phyloP scores from a whole-genome alignment of 2,329 filamentous ascomycete species.

The Colletotrichum godetiae region DNA sequence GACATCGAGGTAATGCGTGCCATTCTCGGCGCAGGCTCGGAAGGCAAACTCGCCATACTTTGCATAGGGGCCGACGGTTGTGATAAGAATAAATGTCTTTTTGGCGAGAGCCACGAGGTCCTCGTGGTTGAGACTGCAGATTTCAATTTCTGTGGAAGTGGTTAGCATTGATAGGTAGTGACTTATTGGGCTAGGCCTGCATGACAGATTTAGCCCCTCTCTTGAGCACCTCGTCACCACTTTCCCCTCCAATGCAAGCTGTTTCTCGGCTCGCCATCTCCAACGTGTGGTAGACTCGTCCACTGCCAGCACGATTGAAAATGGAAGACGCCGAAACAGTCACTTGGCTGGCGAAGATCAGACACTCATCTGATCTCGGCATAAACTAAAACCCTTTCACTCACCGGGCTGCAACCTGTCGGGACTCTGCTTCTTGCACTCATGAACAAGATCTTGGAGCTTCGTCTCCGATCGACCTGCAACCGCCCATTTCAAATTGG shows the following conservation, averaged over 20 bases:
- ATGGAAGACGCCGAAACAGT: background rate
- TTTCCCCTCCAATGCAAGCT: background rate
- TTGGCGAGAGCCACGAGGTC: conserved; percentile 62
- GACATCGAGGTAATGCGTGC: conserved; percentile 73
- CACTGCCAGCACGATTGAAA: background rate
- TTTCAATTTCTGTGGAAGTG: conserved; percentile 59
- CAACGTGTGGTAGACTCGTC: background rate
- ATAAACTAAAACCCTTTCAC: conserved; percentile 33
- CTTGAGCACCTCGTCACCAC: background rate
- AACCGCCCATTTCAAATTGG: conserved; percentile 86
- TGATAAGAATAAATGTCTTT: conserved; percentile 68
- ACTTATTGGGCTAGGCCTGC: conserved; percentile 1
- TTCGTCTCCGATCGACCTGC: conserved; percentile 85
- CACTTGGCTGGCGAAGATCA: conserved; percentile 1
- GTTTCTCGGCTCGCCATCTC: background rate
- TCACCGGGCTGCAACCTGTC: conserved; percentile 79
- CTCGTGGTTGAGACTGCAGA: conserved; percentile 57
- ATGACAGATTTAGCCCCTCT: conserved; percentile 1
- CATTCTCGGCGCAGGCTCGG: conserved; percentile 70
- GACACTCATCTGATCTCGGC: conserved; percentile 7
- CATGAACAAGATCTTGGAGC: conserved; percentile 74
- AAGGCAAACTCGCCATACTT: conserved; percentile 68
- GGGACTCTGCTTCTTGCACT: conserved; percentile 73
- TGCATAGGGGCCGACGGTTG: conserved; percentile 70
- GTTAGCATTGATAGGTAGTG: conserved; percentile 2